phyloP scores from a whole-genome alignment of 177 flowering plant species.

The Vitis hybrid region DNA sequence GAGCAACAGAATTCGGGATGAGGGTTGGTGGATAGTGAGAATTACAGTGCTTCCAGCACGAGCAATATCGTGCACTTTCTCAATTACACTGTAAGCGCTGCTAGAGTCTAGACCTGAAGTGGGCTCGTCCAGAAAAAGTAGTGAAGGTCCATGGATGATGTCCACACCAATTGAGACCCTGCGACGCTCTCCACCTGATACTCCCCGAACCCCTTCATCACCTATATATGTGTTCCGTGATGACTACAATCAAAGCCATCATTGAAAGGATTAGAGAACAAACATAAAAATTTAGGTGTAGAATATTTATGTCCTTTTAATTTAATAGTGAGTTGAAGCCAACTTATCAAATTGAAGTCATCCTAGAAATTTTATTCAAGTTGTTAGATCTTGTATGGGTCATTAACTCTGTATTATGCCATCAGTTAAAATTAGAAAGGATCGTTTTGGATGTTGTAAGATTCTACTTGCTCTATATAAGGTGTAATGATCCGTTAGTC shows the following conservation, averaged over 20 bases:
- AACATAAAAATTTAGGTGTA: neutral
- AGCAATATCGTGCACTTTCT: conserved; percentile 65
- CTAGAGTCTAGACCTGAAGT: conserved; percentile 84
- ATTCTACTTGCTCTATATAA: no score
- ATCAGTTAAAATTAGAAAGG: no score
- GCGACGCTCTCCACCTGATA: conserved; percentile 78
- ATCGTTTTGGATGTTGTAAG: no score
- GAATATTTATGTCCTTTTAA: no score
- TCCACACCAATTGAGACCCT: conserved; percentile 76
- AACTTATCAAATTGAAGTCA: no score
- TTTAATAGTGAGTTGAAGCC: no score
- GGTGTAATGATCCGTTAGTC: no score
- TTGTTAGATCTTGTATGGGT: no score
- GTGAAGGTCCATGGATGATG: conserved; percentile 67
- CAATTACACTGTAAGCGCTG: conserved; percentile 69
- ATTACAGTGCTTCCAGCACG: conserved; percentile 74
- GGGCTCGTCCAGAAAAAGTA: conserved; percentile 76
- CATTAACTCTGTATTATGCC: no score
- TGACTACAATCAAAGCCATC: conserved; percentile 27
- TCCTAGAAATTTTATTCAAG: no score
- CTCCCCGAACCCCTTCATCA: conserved; percentile 70
- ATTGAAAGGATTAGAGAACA: neutral
- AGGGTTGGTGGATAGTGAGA: conserved; percentile 80
- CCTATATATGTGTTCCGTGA: conserved; percentile 71
- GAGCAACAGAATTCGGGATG: conserved; percentile 52